Evolutionary conservation across 805 yeast genomes (phyloP).

Genomic region (Scheffersomyces ergatensis): DNA sequence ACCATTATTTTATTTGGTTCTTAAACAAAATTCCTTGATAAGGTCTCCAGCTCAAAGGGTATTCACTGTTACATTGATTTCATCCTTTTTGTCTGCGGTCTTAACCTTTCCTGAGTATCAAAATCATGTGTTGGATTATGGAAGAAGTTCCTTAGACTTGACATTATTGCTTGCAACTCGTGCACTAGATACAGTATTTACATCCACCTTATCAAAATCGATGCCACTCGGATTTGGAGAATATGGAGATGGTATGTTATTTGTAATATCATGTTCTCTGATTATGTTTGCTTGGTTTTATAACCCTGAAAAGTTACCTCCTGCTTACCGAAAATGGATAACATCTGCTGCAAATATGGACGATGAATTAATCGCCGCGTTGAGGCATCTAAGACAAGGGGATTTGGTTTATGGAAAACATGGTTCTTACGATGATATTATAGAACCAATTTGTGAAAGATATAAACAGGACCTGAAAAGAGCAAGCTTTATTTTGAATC

Average conservation of each 20-base stretch:
- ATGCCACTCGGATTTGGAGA: constrained; percentile 12
- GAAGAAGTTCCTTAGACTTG: constrained; percentile 34
- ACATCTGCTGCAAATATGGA: constrained; percentile 50
- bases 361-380: constrained; percentile 29
- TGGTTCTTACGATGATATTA: constrained; percentile 22
- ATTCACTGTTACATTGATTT: constrained; percentile 22
- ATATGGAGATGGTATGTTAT: constrained; percentile 28
- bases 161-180: constrained; percentile 34
- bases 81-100: constrained; percentile 26
- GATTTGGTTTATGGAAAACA: constrained; percentile 33
- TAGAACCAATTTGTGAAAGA: constrained; percentile 28
- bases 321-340: constrained; percentile 46
- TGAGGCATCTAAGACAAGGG: constrained; percentile 28
- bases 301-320: constrained; percentile 39
- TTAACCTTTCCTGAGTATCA: constrained; percentile 31
- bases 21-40: constrained; percentile 2
- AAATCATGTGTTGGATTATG: constrained; percentile 23
- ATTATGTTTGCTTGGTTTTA: constrained; percentile 40
- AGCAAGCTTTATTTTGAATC: constrained; percentile 19
- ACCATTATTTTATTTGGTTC: constrained; percentile 14
- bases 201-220: constrained; percentile 21
- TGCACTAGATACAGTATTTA: constrained; percentile 31
- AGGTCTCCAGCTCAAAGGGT: constrained; percentile 5
- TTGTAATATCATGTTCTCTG: constrained; percentile 24
- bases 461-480: constrained; percentile 29